A percentile compares a stretch with the other conserved stretches of the same genome.
Conservation (phyloP, 169 alveolate species). For the Plasmodium billcollinsi region DNA sequence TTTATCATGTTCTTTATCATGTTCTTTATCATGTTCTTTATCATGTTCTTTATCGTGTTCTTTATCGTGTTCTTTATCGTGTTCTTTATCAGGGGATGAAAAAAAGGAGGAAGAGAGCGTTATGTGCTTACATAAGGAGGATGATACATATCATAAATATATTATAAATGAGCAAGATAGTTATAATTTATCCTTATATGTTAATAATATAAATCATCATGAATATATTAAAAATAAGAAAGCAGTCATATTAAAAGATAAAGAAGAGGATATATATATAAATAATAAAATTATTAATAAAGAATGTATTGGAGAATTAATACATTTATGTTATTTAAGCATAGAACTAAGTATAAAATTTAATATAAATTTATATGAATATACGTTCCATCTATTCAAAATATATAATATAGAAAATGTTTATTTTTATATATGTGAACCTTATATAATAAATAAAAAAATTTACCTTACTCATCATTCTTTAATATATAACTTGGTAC, state of each 20-base stretch:
- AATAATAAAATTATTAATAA: not conserved
- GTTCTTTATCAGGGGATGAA: no score
- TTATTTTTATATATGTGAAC: constrained; percentile 40
- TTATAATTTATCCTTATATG: no score
- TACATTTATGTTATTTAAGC: constrained; percentile 21
- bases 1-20: no score
- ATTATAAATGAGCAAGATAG: no score
- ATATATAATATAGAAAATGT: constrained; percentile 16
- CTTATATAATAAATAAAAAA: constrained; percentile 28
- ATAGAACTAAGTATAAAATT: constrained; percentile 36
- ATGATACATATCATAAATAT: no score
- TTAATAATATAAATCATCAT: no score
- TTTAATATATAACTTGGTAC: constrained; percentile 8
- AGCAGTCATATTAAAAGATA: not conserved
- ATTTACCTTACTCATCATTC: constrained; percentile 24
- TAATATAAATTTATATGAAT: constrained; percentile 31
- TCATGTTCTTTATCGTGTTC: no score
- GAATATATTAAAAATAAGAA: not conserved
- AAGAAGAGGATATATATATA: not conserved
- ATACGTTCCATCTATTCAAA: constrained; percentile 24
- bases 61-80: no score
- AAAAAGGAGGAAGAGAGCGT: no score
- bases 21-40: no score
- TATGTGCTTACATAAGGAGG: no score
- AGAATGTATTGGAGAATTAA: constrained; percentile 14